Evolutionary conservation across 345 rosid species (phyloP).

Genomic region (Microthlaspi erraticum): DNA sequence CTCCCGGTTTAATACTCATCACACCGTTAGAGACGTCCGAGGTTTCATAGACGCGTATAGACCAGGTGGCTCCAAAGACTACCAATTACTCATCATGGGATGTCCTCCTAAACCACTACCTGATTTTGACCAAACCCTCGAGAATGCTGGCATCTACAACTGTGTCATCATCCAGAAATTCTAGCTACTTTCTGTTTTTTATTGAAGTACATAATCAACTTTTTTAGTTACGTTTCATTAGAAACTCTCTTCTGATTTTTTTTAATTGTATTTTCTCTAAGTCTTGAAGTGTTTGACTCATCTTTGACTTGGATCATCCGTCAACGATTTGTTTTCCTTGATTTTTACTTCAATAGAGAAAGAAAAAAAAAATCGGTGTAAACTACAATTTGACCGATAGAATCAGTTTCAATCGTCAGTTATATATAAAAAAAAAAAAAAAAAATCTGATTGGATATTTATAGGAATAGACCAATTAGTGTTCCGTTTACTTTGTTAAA

Average conservation of each 20-base stretch:
- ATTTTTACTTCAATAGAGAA: not conserved
- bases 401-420: not conserved
- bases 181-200: constrained; percentile 30
- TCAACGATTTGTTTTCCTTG: constrained; percentile 9
- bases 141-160: constrained; percentile 71
- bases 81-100: constrained; percentile 77
- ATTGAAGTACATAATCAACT: not conserved
- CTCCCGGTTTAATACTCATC: constrained; percentile 41
- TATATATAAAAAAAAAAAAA: not conserved
- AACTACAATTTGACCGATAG: not conserved
- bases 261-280: not conserved
- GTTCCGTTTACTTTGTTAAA: constrained; percentile 10
- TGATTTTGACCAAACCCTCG: constrained; percentile 69
- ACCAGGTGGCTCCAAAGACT: constrained; percentile 58
- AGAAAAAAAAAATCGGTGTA: not conserved
- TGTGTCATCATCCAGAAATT: constrained; percentile 80
- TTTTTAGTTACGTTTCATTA: not conserved
- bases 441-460: not conserved
- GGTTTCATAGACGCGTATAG: constrained; percentile 64
- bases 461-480: constrained; percentile 5
- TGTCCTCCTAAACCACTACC: constrained; percentile 71
- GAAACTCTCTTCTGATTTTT: not conserved
- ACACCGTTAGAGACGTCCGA: constrained; percentile 65
- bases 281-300: constrained; percentile 50
- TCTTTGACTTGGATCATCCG: constrained; percentile 23